A percentile compares a stretch with the other conserved stretches of the same genome.
phyloP scores from a whole-genome alignment of 2,329 filamentous ascomycete species.

The Cylindrodendrum hubeiense region DNA sequence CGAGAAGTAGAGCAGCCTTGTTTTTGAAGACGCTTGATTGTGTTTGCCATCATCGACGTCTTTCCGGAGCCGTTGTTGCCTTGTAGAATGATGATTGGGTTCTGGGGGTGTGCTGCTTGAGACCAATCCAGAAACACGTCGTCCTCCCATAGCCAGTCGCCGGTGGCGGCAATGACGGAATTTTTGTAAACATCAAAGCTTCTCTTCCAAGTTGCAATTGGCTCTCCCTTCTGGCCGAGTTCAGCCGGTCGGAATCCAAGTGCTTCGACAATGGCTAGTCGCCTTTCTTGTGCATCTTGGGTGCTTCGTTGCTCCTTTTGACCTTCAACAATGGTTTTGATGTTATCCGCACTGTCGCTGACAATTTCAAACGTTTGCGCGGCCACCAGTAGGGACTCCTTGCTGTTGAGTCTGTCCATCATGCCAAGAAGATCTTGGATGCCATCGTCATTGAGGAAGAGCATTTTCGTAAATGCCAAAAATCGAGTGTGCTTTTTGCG shows the following conservation, averaged over 20 bases:
- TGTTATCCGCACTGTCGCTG: background rate
- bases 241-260: background rate
- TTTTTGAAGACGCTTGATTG: too few species aligned
- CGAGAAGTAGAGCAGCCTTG: too few species aligned
- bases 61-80: background rate
- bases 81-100: background rate
- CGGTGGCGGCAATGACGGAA: background rate
- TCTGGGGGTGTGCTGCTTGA: background rate
- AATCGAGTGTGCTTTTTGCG: background rate
- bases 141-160: background rate
- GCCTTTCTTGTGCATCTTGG: background rate
- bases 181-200: background rate
- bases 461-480: constrained; percentile 3
- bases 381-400: background rate
- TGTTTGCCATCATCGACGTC: too few species aligned
- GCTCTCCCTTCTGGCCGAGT: background rate
- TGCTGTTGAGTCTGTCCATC: background rate
- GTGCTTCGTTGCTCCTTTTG: constrained; percentile 1
- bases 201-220: background rate
- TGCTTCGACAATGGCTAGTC: too few species aligned
- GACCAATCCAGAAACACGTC: background rate
- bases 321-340: background rate
- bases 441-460: constrained; percentile 4
- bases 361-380: constrained; percentile 4
- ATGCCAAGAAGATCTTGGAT: background rate